Percentiles rank a stretch among this genome's conserved stretches.
These are phyloP conservation scores for Breynia disticha DNA, from an alignment of 441 rosid species.

Conservation along the genomic window DNA sequence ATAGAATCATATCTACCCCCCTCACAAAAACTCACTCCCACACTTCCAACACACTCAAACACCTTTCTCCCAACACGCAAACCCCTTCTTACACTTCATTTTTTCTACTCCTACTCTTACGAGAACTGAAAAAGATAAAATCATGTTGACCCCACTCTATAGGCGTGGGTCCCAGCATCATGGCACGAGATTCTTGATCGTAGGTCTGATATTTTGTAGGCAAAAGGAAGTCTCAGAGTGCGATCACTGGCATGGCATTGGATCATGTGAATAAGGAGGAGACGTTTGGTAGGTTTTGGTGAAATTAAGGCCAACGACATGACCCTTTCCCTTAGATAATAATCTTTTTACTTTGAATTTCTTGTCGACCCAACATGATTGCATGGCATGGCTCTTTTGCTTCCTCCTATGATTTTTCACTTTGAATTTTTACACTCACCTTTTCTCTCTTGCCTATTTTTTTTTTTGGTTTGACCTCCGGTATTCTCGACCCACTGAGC, in stretches of 20 bases:
- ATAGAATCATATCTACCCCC: conserved; percentile 43
- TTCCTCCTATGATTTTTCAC: conserved; percentile 3
- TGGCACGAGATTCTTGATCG: conserved; percentile 27
- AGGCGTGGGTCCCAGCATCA: conserved; percentile 23
- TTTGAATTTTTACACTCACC: conserved; percentile 2
- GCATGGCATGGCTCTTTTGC: conserved; percentile 36
- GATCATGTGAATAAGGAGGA: conserved; percentile 25
- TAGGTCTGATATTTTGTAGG: conserved; percentile 10
- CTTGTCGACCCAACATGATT: conserved; percentile 40
- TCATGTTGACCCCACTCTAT: conserved; percentile 14
- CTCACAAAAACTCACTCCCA: conserved; percentile 6
- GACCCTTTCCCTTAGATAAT: conserved; percentile 22
- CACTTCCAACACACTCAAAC: conserved; percentile 30
- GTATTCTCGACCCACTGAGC: too few species aligned
- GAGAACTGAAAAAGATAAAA: background rate
- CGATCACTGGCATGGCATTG: conserved; percentile 7
- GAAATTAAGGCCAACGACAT: conserved; percentile 34
- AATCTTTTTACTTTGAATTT: conserved; percentile 22
- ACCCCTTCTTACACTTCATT: conserved; percentile 33
- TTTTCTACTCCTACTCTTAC: conserved; percentile 7
- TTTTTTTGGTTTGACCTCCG: background rate
- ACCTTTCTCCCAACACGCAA: conserved; percentile 64
- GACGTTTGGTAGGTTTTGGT: conserved; percentile 19
- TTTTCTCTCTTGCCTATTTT: conserved; percentile 5
- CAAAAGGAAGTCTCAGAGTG: conserved; percentile 10